phyloP scores from a whole-genome alignment of 1,284 basidiomycete species.

The Pyrrhoderma noxium region DNA sequence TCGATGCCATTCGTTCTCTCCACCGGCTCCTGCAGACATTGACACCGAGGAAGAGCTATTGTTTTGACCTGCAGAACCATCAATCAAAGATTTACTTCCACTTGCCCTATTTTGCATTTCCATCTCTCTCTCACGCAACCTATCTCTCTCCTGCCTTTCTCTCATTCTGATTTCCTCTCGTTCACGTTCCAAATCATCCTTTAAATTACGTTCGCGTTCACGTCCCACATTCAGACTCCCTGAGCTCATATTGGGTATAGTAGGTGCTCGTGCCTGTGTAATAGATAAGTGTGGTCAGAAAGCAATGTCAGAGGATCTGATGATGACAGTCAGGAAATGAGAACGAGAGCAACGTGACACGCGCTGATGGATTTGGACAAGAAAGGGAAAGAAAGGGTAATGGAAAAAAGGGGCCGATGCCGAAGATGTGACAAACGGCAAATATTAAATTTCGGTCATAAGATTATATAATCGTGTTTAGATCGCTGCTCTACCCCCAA shows the following conservation, averaged over 20 bases:
- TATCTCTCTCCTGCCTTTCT: constrained; percentile 22
- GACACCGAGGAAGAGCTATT: background rate
- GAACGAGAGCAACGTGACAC: background rate
- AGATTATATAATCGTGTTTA: background rate
- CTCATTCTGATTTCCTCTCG: constrained; percentile 20
- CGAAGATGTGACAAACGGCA: too few species aligned
- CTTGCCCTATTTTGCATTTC: constrained; percentile 25
- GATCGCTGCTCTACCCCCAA: constrained; percentile 4
- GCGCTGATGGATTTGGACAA: background rate
- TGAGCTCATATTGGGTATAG: constrained; percentile 6
- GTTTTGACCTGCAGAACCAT: too few species aligned
- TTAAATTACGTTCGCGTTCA: constrained; percentile 10
- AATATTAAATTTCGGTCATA: too few species aligned
- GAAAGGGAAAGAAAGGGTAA: too few species aligned
- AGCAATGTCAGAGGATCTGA: background rate
- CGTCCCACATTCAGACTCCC: background rate
- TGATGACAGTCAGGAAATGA: constrained; percentile 3
- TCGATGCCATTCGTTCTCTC: background rate
- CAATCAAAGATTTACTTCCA: too few species aligned
- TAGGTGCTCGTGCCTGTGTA: constrained; percentile 11
- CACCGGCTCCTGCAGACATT: constrained; percentile 10
- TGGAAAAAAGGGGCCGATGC: too few species aligned
- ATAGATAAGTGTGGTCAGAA: constrained; percentile 3
- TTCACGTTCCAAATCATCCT: constrained; percentile 15
- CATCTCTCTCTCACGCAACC: constrained; percentile 26